Evolutionary conservation across 306 rosid genomes (phyloP).

Genomic region (Quercus engelmannii): DNA sequence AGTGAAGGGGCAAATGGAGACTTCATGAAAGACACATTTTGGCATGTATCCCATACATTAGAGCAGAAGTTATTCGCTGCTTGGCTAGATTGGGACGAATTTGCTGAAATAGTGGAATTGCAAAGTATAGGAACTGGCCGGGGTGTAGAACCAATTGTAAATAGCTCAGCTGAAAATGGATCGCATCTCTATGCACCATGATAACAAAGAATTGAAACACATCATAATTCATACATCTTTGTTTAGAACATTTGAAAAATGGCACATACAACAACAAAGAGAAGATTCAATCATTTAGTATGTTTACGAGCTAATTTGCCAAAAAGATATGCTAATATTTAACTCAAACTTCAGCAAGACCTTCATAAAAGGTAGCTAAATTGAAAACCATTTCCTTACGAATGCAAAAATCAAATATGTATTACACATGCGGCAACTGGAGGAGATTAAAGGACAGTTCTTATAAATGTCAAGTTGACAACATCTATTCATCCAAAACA

Average conservation of each 20-base stretch:
- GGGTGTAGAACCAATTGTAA: slow-evolving; percentile 39
- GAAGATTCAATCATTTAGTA: neutral
- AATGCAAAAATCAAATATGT: neutral
- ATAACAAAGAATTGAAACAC: slow-evolving; percentile 13
- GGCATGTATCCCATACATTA: slow-evolving; percentile 77
- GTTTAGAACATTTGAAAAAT: neutral
- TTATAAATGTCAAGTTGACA: neutral
- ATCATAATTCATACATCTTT: neutral
- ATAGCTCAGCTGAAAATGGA: slow-evolving; percentile 80
- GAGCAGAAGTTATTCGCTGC: slow-evolving; percentile 54
- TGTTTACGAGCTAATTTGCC: neutral
- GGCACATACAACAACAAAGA: neutral
- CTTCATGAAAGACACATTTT: slow-evolving; percentile 59
- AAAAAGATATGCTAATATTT: neutral
- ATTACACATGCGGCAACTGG: neutral
- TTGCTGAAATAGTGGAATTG: slow-evolving; percentile 58
- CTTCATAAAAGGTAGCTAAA: neutral
- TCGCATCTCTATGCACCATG: slow-evolving; percentile 63
- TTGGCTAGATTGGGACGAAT: slow-evolving; percentile 70
- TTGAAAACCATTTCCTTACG: neutral
- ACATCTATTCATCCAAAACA: neutral
- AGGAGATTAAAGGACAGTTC: neutral
- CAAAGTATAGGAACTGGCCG: slow-evolving; percentile 82
- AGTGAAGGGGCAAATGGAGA: slow-evolving; percentile 84
- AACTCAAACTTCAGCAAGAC: neutral